A percentile compares a stretch with the other conserved stretches of the same genome.
phyloP scores from a whole-genome alignment of 2,329 filamentous ascomycete species.

The Penicillium sp. region DNA sequence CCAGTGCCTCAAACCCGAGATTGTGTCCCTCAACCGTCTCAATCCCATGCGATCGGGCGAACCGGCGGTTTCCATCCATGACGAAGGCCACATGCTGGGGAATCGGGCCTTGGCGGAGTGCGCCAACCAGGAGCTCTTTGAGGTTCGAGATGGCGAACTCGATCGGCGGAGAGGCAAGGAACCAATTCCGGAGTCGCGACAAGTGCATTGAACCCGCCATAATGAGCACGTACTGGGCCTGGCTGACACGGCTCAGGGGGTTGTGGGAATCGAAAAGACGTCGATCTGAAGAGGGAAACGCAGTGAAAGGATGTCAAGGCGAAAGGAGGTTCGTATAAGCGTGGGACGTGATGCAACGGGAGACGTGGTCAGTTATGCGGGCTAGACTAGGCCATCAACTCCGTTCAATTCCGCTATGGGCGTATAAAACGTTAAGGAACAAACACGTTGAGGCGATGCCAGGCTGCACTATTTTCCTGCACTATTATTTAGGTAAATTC shows the following conservation, averaged over 20 bases:
- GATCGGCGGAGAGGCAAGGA: constrained; percentile 83
- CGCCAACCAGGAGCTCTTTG: constrained; percentile 82
- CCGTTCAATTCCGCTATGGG: background rate
- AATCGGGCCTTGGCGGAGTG: constrained; percentile 84
- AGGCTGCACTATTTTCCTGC: constrained; percentile 10
- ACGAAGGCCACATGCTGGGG: constrained; percentile 98
- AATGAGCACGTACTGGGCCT: constrained; percentile 8
- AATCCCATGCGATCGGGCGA: constrained; percentile 85
- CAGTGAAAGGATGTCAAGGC: constrained; percentile 1
- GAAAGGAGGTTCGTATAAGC: constrained; percentile 4
- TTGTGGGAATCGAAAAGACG: background rate
- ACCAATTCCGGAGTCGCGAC: constrained; percentile 68
- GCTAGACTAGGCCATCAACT: background rate
- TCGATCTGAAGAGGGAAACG: background rate
- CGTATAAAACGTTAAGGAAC: background rate
- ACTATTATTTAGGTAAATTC: background rate
- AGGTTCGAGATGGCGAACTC: constrained; percentile 83
- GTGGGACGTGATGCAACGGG: constrained; percentile 10
- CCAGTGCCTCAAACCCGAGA: constrained; percentile 90
- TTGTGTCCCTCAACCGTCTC: constrained; percentile 97
- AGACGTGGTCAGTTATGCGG: constrained; percentile 21
- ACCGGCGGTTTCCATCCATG: constrained; percentile 97
- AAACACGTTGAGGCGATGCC: constrained; percentile 1
- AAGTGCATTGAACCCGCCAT: constrained; percentile 58
- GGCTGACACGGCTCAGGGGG: background rate